Evolutionary conservation across 805 yeast species (phyloP).

Genomic region (Hanseniaspora meyeri): DNA sequence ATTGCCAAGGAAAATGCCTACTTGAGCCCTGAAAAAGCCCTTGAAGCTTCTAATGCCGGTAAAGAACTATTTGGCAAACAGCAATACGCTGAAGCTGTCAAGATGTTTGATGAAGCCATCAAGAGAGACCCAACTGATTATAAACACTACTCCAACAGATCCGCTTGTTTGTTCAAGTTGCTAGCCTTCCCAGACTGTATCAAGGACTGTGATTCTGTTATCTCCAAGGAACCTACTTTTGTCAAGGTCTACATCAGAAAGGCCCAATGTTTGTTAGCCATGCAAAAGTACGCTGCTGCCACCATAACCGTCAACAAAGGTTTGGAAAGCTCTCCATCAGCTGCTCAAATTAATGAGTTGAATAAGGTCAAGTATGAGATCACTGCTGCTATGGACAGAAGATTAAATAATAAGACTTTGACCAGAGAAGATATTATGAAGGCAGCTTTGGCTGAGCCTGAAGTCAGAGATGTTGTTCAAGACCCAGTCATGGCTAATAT

Average conservation of each 20-base stretch:
- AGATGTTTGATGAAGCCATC: slow-evolving; percentile 88
- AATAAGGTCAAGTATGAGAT: slow-evolving; percentile 45
- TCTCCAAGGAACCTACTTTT: slow-evolving; percentile 75
- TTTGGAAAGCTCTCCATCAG: slow-evolving; percentile 49
- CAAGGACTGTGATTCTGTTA: slow-evolving; percentile 81
- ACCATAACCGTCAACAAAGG: slow-evolving; percentile 73
- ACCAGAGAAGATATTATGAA: slow-evolving; percentile 90
- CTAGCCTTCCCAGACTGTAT: slow-evolving; percentile 97
- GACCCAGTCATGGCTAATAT: slow-evolving; percentile 96
- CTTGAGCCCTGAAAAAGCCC: slow-evolving; percentile 84
- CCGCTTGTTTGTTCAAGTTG: slow-evolving; percentile 88
- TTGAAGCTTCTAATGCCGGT: slow-evolving; percentile 87
- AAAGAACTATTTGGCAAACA: slow-evolving; percentile 77
- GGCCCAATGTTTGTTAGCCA: slow-evolving; percentile 85
- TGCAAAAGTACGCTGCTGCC: slow-evolving; percentile 73
- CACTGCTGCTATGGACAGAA: slow-evolving; percentile 49
- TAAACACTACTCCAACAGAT: slow-evolving; percentile 94
- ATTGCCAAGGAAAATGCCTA: slow-evolving; percentile 64
- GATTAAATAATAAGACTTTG: slow-evolving; percentile 41
- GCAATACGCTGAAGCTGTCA: slow-evolving; percentile 94
- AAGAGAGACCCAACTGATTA: slow-evolving; percentile 96
- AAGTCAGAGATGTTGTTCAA: slow-evolving; percentile 72
- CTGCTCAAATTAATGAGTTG: not conserved
- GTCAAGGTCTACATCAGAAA: slow-evolving; percentile 93
- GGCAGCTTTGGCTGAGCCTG: slow-evolving; percentile 87